Evolutionary conservation across 106 monocot genomes (phyloP), one percentile per base, ranked within the genome.

Genomic region (Dioscorea dumetorum): DNA sequence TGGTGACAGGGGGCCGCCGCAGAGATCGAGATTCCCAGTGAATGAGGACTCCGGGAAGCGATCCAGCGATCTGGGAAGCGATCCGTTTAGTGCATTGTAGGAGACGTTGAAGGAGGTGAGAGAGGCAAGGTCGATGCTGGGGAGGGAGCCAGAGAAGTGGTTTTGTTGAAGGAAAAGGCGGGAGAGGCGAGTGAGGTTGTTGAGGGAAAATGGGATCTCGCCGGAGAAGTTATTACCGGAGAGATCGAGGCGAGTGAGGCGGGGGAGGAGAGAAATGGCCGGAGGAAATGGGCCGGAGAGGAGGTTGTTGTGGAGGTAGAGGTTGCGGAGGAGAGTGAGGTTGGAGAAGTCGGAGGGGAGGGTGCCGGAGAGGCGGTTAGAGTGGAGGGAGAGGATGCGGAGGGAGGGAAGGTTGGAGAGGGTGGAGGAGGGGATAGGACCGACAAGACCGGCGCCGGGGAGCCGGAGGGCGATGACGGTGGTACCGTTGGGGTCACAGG

Each of bases 221-320:
- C 94, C 94, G 49, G 76, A 73, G 54, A 95, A 70, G 22, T 59
- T 57, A 74, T 95, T 95, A 68, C 52, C 49, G 4, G 94, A 95
- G 33, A 95, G 77, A 70, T 91, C 84, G 52, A 91, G 73, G 48
- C 82, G 74, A 22, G 49, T 21, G 61, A 95, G 78, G 22, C 78
- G 49, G 21, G 53, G 49, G 23, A 86, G 77, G 7, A 48, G 20
- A 49, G 32, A 48, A 24, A 91, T 18, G 12, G n/a, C 50, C 5
- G 77, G 7, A 0, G 88, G 90, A 57, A 95, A 75, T 22, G 16
- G 33, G 12, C 59, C 59, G n/a, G 59, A 59, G 22, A 59, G 22
- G 59, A 54, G 70, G 67, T 80, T 80, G n/a, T 24, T 19, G 61
- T 80, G 80, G 17, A 80, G 66, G 66, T 75, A 75, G n/a, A 80